Base-by-base conservation (phyloP, 108 stramenopile genomes). In the Mediolabrus comicus region DNA sequence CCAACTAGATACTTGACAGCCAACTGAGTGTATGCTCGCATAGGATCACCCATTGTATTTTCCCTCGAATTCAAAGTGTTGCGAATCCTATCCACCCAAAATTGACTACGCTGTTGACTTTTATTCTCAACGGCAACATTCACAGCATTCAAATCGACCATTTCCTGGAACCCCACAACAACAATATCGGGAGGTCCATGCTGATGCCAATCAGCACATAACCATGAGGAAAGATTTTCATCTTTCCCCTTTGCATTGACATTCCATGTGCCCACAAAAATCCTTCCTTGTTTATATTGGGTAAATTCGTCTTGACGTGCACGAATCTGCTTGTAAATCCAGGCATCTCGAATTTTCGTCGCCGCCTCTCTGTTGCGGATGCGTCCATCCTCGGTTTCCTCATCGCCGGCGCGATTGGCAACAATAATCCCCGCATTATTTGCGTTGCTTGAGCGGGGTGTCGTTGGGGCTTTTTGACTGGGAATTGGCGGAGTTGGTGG, bases 71-170 rank as follows among this genome's bases (percentile, higher is more conserved):
- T 91, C 31, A 99, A 81, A 10, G 95, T 92, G 0, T 41, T 32
- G 33, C 72, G 81, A 16, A 98, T 76, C 59, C 77, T 68, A 17
- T 97, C 95, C 27, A 84, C 67, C 99, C 99, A 99, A 60, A 80
- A 80, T 55, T 82, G 85, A 54, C 90, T 86, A 12, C 93, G 79
- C 74, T 97, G 90, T 51, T 84, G 88, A 43, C 91, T 92, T 59
- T 97, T 98, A 73, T 86, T 93, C 61, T 98, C 96, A 24, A 98
- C 92, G 11, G 96, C 96, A 0, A 99, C 98, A 72, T 99, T 99
- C 57, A 97, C 96, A 19, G 97, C 99, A 69, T 97, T 99, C 49
- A 99, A 75, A 83, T 99, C 99, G 5, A 99, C 99, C 66, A 99
- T 97, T 83, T 99, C 99, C 68, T 99, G 99, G 71, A 98, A 90